Conservation (phyloP, 1,284 basidiomycete genomes). For the Mycosarcoma maydis region DNA sequence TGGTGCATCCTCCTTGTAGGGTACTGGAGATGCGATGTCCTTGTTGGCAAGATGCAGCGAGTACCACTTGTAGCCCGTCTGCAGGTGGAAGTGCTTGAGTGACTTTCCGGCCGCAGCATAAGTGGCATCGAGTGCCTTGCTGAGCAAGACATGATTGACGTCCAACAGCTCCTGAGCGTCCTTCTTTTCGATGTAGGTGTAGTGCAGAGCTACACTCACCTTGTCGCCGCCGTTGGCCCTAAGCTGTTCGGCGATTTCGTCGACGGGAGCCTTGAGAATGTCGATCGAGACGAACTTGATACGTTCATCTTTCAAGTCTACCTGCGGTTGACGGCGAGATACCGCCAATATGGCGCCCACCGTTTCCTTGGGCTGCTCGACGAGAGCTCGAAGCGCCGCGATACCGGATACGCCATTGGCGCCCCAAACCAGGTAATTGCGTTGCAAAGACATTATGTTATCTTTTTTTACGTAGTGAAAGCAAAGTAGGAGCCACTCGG, state of each 20-base stretch:
- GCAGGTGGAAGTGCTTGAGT: constrained; percentile 43
- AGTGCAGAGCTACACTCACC: constrained; percentile 36
- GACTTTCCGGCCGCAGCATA: constrained; percentile 24
- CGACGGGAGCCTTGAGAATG: constrained; percentile 29
- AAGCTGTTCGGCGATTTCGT: constrained; percentile 27
- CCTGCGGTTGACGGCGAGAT: constrained; percentile 32
- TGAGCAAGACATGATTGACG: constrained; percentile 35
- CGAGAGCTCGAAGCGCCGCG: constrained; percentile 36
- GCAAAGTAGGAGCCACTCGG: no score
- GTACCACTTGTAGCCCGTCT: constrained; percentile 51
- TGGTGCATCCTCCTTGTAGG: constrained; percentile 33
- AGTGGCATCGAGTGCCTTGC: constrained; percentile 39
- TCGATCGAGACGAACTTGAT: constrained; percentile 48
- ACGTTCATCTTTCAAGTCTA: constrained; percentile 34
- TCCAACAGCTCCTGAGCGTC: constrained; percentile 36
- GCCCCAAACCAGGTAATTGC: constrained; percentile 40
- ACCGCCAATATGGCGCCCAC: constrained; percentile 31
- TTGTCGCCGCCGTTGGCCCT: constrained; percentile 28
- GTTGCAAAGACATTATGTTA: constrained; percentile 14
- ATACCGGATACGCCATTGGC: constrained; percentile 43
- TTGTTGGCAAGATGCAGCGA: constrained; percentile 43
- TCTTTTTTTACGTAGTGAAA: no score
- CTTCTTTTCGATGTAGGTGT: constrained; percentile 49
- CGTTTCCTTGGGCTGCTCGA: constrained; percentile 21
- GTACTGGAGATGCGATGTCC: constrained; percentile 35